Percentiles rank a stretch among this genome's conserved stretches.
Evolutionary conservation across 2,329 filamentous ascomycete species (phyloP).

Genomic region (Akanthomyces lecanii): DNA sequence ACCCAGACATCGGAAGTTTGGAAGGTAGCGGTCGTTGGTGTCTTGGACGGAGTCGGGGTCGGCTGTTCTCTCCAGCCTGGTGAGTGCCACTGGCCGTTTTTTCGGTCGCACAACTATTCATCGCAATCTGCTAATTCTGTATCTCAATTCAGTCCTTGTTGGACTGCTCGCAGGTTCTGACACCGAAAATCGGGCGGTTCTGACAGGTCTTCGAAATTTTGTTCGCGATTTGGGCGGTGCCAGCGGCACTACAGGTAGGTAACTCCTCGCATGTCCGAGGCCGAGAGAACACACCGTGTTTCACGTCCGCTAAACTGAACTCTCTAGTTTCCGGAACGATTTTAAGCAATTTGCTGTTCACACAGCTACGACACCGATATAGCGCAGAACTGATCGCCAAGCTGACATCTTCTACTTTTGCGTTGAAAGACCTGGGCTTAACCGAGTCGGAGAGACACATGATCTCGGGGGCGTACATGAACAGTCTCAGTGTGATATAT

Average conservation of each 20-base stretch:
- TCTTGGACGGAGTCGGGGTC: slow-evolving; percentile 4
- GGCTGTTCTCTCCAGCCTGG: slow-evolving; percentile 11
- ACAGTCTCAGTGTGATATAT: not conserved
- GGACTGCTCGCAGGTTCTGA: slow-evolving; percentile 5
- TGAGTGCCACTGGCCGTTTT: not conserved
- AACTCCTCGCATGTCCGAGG: not conserved
- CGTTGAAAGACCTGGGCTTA: slow-evolving; percentile 4
- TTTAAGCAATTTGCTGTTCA: slow-evolving; percentile 1
- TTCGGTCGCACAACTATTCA: not conserved
- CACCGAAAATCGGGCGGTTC: slow-evolving; percentile 1
- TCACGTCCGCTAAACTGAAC: not conserved
- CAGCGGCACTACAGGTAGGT: slow-evolving; percentile 5
- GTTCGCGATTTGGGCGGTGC: slow-evolving; percentile 8
- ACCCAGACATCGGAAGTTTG: not conserved
- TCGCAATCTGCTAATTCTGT: not conserved
- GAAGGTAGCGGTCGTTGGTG: not conserved
- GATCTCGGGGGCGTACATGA: not conserved
- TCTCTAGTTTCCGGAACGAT: not conserved
- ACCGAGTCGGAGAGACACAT: not conserved
- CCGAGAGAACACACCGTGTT: too few species aligned
- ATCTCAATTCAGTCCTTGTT: not conserved
- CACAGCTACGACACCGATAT: not conserved
- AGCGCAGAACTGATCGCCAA: not conserved
- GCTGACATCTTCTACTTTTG: slow-evolving; percentile 9
- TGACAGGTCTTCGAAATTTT: slow-evolving; percentile 5